Base-by-base conservation (phyloP, 192 early-diverging fungal genomes). In the Diversispora epigaea region DNA sequence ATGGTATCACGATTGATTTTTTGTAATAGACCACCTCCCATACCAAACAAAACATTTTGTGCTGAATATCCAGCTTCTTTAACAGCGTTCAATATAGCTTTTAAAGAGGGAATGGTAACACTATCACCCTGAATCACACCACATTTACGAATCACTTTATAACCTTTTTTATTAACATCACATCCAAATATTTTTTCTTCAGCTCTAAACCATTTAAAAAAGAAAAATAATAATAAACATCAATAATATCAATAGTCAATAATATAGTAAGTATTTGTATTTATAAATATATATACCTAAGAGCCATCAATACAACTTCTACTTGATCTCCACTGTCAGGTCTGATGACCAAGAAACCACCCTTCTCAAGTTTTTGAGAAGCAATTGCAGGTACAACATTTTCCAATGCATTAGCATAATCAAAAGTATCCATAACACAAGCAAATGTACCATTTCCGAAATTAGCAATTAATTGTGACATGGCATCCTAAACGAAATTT, bases 371-470 rank as follows among this genome's bases (percentile, higher is more conserved):
- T 80, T 96, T 94, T 58, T 82, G 78, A 39, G 80, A 78, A 1
- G 84, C 87, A 8, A 96, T 86, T 5, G 78, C 76, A 2, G 94
- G 94, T 63, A 96, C 76, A 1, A 96, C 84, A 3, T 87, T 85
- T 21, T 90, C 84, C 19, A 96, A 81, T 6, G 93, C 94, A 40
- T 85, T 76, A 12, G 78, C 81, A 69, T 96, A 96, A 76, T 94
- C 92, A 78, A 92, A 96, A 22, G 93, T 92, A 58, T 96, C 94
- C 94, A 96, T 93, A 15, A 96, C 94, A 72, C 93, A 94, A 1
- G 94, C 91, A 76, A 83, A 91, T 19, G 88, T 86, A 6, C 92
- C 92, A 14, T 71, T 74, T n/a, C 94, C 94, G 82, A 88, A 94
- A 25, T 79, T 70, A n/a, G 85, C 80, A 45, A 96, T 88, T 72